A percentile compares a stretch with the other conserved stretches of the same genome.
These are phyloP conservation scores for Stereum hirsutum DNA, from an alignment of 1,284 basidiomycete species.

Conservation along the genomic window DNA sequence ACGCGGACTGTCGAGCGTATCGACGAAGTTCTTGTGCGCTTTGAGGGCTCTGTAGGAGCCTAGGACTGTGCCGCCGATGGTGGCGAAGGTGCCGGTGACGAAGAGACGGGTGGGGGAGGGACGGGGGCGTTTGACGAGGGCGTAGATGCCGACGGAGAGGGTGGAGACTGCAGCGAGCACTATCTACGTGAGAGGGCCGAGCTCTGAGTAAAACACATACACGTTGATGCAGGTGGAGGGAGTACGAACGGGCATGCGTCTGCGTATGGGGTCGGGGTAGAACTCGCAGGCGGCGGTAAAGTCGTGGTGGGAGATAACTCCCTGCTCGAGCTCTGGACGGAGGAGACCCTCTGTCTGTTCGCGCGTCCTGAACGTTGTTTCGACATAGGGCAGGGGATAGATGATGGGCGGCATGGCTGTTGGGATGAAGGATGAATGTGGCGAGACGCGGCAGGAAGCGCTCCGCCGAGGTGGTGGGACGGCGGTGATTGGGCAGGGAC, in stretches of 20 bases:
- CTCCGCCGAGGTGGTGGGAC: background rate
- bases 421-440: background rate
- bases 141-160: slow-evolving; percentile 9
- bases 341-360: slow-evolving; percentile 34
- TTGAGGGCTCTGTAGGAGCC: slow-evolving; percentile 14
- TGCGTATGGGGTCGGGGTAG: slow-evolving; percentile 35
- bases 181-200: background rate
- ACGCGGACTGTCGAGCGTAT: slow-evolving; percentile 36
- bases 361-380: slow-evolving; percentile 27
- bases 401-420: no score
- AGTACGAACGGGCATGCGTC: slow-evolving; percentile 27
- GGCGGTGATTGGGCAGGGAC: background rate
- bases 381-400: slow-evolving; percentile 27
- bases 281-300: slow-evolving; percentile 42
- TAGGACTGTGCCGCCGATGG: slow-evolving; percentile 12
- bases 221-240: background rate
- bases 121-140: slow-evolving; percentile 7
- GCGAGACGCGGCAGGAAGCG: background rate
- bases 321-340: slow-evolving; percentile 46
- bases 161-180: background rate
- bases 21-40: slow-evolving; percentile 27
- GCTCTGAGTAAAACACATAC: background rate
- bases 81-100: slow-evolving; percentile 7
- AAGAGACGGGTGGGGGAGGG: slow-evolving; percentile 10
- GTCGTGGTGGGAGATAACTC: slow-evolving; percentile 43